These are phyloP conservation scores for Leccinum solheimii DNA, from an alignment of 1,284 basidiomycete species.

Conservation along the genomic window DNA sequence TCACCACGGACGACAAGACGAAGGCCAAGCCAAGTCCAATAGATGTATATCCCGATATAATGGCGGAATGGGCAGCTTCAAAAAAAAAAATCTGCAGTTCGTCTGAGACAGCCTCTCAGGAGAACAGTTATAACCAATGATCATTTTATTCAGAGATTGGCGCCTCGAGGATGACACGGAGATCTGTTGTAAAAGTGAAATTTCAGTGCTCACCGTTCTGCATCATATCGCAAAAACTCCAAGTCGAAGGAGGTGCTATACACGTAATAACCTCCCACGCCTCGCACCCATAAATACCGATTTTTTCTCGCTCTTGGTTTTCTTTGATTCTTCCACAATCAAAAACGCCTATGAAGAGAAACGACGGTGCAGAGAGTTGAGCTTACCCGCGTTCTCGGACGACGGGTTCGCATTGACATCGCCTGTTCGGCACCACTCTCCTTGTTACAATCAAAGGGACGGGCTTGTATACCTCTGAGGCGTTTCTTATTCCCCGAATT, in stretches of 20 bases:
- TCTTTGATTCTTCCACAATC: conserved; percentile 52
- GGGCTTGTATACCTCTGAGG: conserved; percentile 47
- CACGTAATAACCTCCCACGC: conserved; percentile 28
- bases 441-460: conserved; percentile 55
- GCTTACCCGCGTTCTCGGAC: conserved; percentile 33
- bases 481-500: conserved; percentile 24
- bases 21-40: neutral
- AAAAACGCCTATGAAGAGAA: conserved; percentile 50
- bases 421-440: conserved; percentile 50
- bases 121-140: too few relatives aligned
- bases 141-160: too few relatives aligned
- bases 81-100: too few relatives aligned
- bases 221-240: too few relatives aligned
- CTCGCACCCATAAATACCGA: neutral
- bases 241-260: neutral
- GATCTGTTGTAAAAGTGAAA: neutral
- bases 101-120: too few relatives aligned
- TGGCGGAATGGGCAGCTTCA: conserved; percentile 1
- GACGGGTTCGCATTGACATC: conserved; percentile 42
- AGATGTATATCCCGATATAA: conserved; percentile 1
- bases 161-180: neutral
- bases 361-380: conserved; percentile 46
- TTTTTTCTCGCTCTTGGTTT: neutral
- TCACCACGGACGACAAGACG: neutral
- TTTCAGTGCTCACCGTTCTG: too few relatives aligned